phyloP scores from a whole-genome alignment of 148 eudicot species.

The Silene latifolia region DNA sequence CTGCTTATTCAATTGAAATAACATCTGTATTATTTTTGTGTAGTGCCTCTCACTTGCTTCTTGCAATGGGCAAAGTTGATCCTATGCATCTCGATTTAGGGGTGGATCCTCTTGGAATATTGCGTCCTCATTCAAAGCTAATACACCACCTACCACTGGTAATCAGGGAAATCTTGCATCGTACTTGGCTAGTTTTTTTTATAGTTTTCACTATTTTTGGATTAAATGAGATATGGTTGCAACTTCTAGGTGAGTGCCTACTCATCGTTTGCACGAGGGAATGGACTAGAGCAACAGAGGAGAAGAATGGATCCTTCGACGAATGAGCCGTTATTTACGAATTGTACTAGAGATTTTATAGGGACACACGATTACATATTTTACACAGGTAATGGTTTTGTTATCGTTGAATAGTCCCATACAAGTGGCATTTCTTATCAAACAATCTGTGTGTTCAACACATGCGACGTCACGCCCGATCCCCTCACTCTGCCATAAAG shows the following conservation, averaged over 20 bases:
- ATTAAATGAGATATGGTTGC: slow-evolving; percentile 11
- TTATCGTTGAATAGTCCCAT: not conserved
- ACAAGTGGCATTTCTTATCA: not conserved
- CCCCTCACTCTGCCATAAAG: too few relatives aligned
- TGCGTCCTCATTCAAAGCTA: slow-evolving; percentile 76
- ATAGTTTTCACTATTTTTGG: slow-evolving; percentile 2
- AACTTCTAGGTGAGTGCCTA: slow-evolving; percentile 85
- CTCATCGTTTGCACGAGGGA: slow-evolving; percentile 86
- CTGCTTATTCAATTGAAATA: not conserved
- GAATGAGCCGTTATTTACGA: slow-evolving; percentile 87
- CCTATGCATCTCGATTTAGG: slow-evolving; percentile 74
- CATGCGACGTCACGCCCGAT: too few relatives aligned
- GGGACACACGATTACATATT: slow-evolving; percentile 98
- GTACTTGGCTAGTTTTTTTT: slow-evolving; percentile 2
- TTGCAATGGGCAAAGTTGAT: slow-evolving; percentile 96
- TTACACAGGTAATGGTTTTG: slow-evolving; percentile 62
- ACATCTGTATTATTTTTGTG: slow-evolving; percentile 21
- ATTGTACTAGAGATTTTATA: slow-evolving; percentile 90
- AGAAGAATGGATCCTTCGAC: slow-evolving; percentile 81
- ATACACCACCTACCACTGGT: slow-evolving; percentile 92
- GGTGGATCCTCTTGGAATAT: slow-evolving; percentile 80
- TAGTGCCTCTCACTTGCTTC: slow-evolving; percentile 95
- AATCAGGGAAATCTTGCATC: slow-evolving; percentile 14
- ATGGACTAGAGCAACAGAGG: slow-evolving; percentile 75
- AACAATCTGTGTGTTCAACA: not conserved